These are phyloP conservation scores for Salix caprea DNA, from an alignment of 345 rosid species.

Conservation along the genomic window DNA sequence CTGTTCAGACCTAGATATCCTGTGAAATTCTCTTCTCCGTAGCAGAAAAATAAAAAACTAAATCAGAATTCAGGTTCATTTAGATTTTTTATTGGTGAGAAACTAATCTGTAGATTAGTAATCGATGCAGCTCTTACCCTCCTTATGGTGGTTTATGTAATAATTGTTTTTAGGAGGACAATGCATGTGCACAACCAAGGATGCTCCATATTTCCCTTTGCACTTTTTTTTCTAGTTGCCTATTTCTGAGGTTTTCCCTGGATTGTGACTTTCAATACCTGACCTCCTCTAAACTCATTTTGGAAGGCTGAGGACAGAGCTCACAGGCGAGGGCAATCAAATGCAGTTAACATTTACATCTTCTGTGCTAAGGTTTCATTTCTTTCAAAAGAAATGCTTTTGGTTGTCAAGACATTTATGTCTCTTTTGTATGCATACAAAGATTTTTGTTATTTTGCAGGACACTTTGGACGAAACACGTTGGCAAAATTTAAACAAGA, in stretches of 20 bases:
- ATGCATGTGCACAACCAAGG: too few relatives aligned
- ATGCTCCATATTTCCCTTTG: too few relatives aligned
- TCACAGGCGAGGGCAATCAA: conserved; percentile 84
- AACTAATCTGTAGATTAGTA: too few relatives aligned
- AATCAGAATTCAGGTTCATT: too few relatives aligned
- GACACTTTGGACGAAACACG: conserved; percentile 73
- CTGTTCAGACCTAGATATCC: too few relatives aligned
- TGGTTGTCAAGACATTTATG: conserved; percentile 5
- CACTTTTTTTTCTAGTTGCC: not conserved
- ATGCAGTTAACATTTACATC: conserved; percentile 81
- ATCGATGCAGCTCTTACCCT: too few relatives aligned
- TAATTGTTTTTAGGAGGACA: too few relatives aligned
- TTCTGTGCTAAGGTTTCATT: conserved; percentile 71
- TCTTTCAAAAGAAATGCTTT: not conserved
- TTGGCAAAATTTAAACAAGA: conserved; percentile 74
- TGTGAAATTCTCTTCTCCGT: too few relatives aligned
- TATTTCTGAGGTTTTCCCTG: not conserved
- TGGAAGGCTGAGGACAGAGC: conserved; percentile 95
- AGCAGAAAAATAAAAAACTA: too few relatives aligned
- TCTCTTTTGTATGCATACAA: conserved; percentile 8
- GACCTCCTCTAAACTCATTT: conserved; percentile 3
- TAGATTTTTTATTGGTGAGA: too few relatives aligned
- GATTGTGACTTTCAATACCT: not conserved
- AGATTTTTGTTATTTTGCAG: conserved; percentile 35
- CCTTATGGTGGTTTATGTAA: too few relatives aligned